These are phyloP conservation scores for Dendrobium chrysotoxum DNA, from an alignment of 106 monocot genomes.

Conservation along the genomic window DNA sequence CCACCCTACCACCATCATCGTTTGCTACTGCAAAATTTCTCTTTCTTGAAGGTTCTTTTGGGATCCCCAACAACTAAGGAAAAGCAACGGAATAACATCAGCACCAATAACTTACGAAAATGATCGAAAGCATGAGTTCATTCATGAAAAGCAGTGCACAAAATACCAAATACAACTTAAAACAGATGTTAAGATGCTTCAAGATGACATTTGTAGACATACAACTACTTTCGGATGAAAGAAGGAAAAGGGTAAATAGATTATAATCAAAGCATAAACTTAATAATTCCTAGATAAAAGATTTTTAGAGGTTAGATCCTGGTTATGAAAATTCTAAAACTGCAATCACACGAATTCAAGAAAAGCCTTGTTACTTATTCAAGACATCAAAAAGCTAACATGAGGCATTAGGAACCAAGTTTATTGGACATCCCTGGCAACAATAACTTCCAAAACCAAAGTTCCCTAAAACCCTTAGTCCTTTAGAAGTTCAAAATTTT, in stretches of 20 bases:
- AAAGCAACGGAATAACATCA: not conserved
- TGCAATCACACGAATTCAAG: not conserved
- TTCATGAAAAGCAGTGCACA: not conserved
- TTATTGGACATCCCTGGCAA: not conserved
- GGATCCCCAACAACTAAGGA: slow-evolving; percentile 45
- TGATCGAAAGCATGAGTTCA: not conserved
- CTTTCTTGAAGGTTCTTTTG: slow-evolving; percentile 55
- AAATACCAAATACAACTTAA: not conserved
- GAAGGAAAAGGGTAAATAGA: not conserved
- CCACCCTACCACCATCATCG: slow-evolving; percentile 26
- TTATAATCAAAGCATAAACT: not conserved
- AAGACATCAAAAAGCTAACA: not conserved
- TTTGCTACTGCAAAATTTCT: slow-evolving; percentile 27
- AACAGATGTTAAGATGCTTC: not conserved
- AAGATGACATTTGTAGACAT: not conserved
- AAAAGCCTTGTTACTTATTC: not conserved
- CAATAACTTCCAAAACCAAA: not conserved
- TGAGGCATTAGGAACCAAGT: not conserved
- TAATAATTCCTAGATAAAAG: not conserved
- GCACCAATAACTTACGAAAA: not conserved
- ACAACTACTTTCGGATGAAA: not conserved
- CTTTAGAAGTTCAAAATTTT: not conserved
- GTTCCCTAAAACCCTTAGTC: not conserved
- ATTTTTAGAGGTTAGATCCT: not conserved
- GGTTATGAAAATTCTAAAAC: not conserved